phyloP scores from a whole-genome alignment of 2,329 filamentous ascomycete genomes.

The Oidium heveae region DNA sequence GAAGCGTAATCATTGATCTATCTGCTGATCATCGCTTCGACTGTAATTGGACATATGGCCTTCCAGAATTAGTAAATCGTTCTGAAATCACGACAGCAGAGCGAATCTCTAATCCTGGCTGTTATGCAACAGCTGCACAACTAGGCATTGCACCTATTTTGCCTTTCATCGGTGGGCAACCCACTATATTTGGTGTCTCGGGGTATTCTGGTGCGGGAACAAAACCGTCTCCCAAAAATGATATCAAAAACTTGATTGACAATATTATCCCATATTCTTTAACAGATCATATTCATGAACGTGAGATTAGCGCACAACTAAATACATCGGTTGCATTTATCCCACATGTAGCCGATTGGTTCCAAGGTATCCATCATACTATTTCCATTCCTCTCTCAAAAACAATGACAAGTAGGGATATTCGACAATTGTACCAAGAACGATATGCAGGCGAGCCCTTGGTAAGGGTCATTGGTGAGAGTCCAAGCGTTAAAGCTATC shows the following conservation, averaged over 20 bases:
- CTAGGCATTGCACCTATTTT: constrained; percentile 67
- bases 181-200: constrained; percentile 71
- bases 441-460: constrained; percentile 89
- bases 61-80: constrained; percentile 64
- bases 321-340: constrained; percentile 57
- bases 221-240: constrained; percentile 84
- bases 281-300: constrained; percentile 87
- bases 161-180: constrained; percentile 47
- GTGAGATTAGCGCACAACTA: constrained; percentile 62
- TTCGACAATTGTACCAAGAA: constrained; percentile 86
- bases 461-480: constrained; percentile 74
- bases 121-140: constrained; percentile 84
- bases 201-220: constrained; percentile 91
- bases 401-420: constrained; percentile 71
- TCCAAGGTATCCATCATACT: constrained; percentile 81
- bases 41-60: constrained; percentile 61
- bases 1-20: constrained; percentile 68
- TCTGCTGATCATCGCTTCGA: constrained; percentile 96
- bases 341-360: constrained; percentile 90
- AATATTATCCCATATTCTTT: constrained; percentile 81
- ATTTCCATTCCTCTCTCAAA: constrained; percentile 73
- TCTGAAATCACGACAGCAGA: constrained; percentile 52
- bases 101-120: constrained; percentile 79
- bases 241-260: constrained; percentile 55
- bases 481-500: constrained; percentile 66